Evolutionary conservation across 495 filamentous ascomycete species (phyloP), one percentile per base, ranked within the genome.

Genomic region (Talaromyces wortmannii): DNA sequence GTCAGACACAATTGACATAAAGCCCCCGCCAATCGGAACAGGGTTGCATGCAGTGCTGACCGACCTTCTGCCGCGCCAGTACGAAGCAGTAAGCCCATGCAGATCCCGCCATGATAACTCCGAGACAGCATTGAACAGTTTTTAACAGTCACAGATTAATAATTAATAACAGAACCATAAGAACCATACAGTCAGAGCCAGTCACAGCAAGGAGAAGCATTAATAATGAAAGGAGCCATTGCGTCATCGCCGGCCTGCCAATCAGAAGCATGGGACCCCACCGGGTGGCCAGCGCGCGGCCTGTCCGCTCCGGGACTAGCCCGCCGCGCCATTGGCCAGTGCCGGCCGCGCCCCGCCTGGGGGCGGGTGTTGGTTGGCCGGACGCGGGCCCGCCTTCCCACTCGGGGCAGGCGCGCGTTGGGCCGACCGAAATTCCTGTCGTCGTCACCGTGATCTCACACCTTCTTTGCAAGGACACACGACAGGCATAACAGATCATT

Each of bases 371-470:
- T 23, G 23, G 23, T 23, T 23, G 23, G 23, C 4, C 23, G 23
- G 15, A 12, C 33, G 11, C 13, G 12, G 16, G 4, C 16, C 50
- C 31, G 12, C 18, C n/a, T 12, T 42, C 31, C 12, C 29, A 18
- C 12, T 46, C 16, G 52, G n/a, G 23, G 6, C 43, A 42, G n/a
- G 15, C n/a, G 50, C 36, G 32, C 18, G 40, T 52, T 61, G 57
- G 50, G 61, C 58, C 61, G 58, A 59, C 59, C 57, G 63, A 31
- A 64, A 66, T 68, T 69, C 64, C 59, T 70, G 67, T 63, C 63
- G 64, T 70, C 69, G 67, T 72, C 69, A 72, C 69, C 55, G 60
- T 65, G 65, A 65, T 61, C 58, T 69, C 67, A 69, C 67, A 56
- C 10, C 13, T 46, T 55, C 43, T 23, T 45, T 52, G 8, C 23